Conservation (phyloP, 164 flowering plant species). For the Taxillus chinensis region DNA sequence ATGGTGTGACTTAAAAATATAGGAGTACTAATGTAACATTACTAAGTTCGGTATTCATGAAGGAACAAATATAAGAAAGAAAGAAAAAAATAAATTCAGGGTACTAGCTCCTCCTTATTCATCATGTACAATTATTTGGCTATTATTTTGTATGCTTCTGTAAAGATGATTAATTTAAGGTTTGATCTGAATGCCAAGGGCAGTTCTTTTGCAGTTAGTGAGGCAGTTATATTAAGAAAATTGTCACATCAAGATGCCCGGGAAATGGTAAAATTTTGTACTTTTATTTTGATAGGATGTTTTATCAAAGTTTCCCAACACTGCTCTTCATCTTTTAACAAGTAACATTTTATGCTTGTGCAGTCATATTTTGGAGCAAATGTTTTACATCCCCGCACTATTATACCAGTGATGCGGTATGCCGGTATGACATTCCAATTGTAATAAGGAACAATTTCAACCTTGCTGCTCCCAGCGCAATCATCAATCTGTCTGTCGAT, state of each 20-base stretch:
- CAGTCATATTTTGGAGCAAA: constrained; percentile 99
- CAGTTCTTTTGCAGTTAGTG: constrained; percentile 61
- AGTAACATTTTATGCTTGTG: constrained; percentile 14
- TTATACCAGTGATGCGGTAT: constrained; percentile 89
- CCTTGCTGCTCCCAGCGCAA: constrained; percentile 84
- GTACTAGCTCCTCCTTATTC: too few relatives aligned
- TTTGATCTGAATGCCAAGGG: constrained; percentile 6
- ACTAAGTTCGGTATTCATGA: too few relatives aligned
- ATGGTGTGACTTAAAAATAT: too few relatives aligned
- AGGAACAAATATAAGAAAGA: too few relatives aligned
- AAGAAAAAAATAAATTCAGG: too few relatives aligned
- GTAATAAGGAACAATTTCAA: constrained; percentile 88
- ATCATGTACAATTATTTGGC: not conserved
- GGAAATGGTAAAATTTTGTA: constrained; percentile 73
- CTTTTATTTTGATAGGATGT: constrained; percentile 2
- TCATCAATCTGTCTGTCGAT: constrained; percentile 29
- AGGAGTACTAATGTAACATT: too few relatives aligned
- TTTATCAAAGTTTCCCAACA: not conserved
- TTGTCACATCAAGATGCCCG: constrained; percentile 97
- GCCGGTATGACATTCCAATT: constrained; percentile 87
- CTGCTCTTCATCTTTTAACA: constrained; percentile 7
- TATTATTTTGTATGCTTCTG: not conserved
- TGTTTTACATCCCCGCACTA: constrained; percentile 96
- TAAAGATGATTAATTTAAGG: not conserved
- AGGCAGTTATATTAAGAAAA: constrained; percentile 74